A percentile compares a stretch with the other conserved stretches of the same genome.
phyloP scores from a whole-genome alignment of 2,329 filamentous ascomycete species.

The Mariannaea sp. region DNA sequence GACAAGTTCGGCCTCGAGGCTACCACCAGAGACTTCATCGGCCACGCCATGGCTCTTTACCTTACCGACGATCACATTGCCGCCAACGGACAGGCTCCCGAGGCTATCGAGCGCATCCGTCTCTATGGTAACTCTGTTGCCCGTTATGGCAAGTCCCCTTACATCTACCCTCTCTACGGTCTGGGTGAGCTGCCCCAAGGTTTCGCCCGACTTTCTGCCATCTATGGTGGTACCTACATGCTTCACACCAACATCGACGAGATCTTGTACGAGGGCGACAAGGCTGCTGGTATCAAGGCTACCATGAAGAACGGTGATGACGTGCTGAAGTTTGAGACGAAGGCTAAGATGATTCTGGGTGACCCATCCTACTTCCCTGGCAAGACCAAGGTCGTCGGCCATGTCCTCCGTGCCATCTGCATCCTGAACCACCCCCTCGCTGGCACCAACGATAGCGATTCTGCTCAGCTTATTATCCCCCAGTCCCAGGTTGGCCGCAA shows the following conservation, averaged over 20 bases:
- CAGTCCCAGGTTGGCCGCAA: conserved; percentile 97
- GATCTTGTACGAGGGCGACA: conserved; percentile 79
- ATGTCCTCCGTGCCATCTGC: conserved; percentile 95
- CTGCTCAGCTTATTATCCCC: conserved; percentile 93
- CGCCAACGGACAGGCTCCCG: conserved; percentile 72
- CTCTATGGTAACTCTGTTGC: conserved; percentile 98
- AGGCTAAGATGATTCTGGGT: conserved; percentile 92
- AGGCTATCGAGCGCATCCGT: conserved; percentile 88
- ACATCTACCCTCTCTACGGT: conserved; percentile 98
- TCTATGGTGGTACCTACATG: conserved; percentile 99
- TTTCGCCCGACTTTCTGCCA: conserved; percentile 95
- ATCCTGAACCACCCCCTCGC: conserved; percentile 94
- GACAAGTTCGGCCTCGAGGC: conserved; percentile 95
- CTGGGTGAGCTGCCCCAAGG: conserved; percentile 96
- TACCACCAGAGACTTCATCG: conserved; percentile 91
- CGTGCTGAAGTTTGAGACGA: conserved; percentile 95
- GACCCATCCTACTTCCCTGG: conserved; percentile 95
- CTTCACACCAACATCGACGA: conserved; percentile 95
- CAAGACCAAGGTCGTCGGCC: conserved; percentile 85
- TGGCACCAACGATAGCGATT: conserved; percentile 87
- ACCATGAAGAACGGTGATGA: conserved; percentile 92
- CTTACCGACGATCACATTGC: conserved; percentile 87
- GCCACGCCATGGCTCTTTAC: conserved; percentile 97
- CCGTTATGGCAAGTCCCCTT: conserved; percentile 96
- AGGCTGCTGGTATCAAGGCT: conserved; percentile 94